These are phyloP conservation scores for Tagetes patula DNA, from an alignment of 129 eudicot species.

Conservation along the genomic window DNA sequence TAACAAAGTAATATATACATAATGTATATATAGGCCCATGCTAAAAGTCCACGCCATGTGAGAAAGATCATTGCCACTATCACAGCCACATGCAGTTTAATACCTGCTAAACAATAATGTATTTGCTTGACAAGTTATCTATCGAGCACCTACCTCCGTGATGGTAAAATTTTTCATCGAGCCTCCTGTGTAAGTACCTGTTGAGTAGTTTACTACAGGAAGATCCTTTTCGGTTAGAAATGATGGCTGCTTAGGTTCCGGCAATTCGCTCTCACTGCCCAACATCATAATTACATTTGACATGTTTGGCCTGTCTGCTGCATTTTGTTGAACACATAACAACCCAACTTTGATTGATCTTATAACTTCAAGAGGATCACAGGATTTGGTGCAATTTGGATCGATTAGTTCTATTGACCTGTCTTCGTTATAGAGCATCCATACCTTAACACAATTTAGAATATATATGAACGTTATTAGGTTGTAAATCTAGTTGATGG, in stretches of 20 bases:
- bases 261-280: constrained; percentile 23
- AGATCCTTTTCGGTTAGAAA: constrained; percentile 28
- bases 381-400: constrained; percentile 8
- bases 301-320: constrained; percentile 40
- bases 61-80: not conserved
- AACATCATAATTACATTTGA: constrained; percentile 34
- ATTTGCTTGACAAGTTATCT: not conserved
- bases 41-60: not conserved
- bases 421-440: constrained; percentile 32
- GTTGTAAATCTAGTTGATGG: not conserved
- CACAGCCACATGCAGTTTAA: not conserved
- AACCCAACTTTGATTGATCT: constrained; percentile 34
- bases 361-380: constrained; percentile 25
- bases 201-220: constrained; percentile 16
- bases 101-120: not conserved
- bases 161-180: constrained; percentile 23
- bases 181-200: constrained; percentile 13
- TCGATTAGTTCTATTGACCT: constrained; percentile 26
- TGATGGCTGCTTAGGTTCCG: constrained; percentile 33
- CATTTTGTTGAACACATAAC: constrained; percentile 38
- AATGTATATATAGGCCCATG: no score
- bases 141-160: constrained; percentile 25
- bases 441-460: constrained; percentile 22
- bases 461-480: not conserved
- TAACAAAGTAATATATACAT: no score